Conservation (phyloP, 192 early-diverging fungal species). For the Phlyctochytrium planicorne region DNA sequence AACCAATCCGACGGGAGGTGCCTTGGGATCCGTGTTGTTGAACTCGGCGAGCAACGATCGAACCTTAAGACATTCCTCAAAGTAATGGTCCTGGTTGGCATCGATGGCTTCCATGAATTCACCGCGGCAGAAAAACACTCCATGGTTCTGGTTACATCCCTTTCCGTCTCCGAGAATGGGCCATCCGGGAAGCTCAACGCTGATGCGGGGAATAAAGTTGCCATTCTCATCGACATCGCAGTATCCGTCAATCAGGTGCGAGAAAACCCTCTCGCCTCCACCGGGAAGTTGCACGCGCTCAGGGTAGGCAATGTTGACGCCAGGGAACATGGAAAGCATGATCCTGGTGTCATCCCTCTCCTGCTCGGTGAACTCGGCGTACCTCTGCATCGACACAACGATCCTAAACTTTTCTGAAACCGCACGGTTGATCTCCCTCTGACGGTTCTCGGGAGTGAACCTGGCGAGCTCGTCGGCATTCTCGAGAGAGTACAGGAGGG, state of each 20-base stretch:
- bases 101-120: constrained; percentile 86
- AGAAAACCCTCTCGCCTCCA: constrained; percentile 54
- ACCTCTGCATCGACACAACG: constrained; percentile 83
- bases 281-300: neutral
- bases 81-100: constrained; percentile 90
- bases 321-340: neutral
- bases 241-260: constrained; percentile 71
- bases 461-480: neutral
- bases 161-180: constrained; percentile 90
- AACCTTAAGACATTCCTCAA: constrained; percentile 78
- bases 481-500: constrained; percentile 36
- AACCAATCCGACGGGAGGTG: constrained; percentile 80
- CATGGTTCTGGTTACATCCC: constrained; percentile 88
- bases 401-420: constrained; percentile 76
- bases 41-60: constrained; percentile 84
- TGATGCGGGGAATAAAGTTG: constrained; percentile 62
- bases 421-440: constrained; percentile 1
- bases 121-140: constrained; percentile 78
- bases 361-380: constrained; percentile 62
- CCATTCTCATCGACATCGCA: constrained; percentile 68
- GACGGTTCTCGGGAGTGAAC: constrained; percentile 6
- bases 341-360: constrained; percentile 10
- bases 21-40: constrained; percentile 17
- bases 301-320: constrained; percentile 11
- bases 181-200: constrained; percentile 24